Conservation (phyloP, 805 yeast genomes). For the Saccharomycopsis javanensis region DNA sequence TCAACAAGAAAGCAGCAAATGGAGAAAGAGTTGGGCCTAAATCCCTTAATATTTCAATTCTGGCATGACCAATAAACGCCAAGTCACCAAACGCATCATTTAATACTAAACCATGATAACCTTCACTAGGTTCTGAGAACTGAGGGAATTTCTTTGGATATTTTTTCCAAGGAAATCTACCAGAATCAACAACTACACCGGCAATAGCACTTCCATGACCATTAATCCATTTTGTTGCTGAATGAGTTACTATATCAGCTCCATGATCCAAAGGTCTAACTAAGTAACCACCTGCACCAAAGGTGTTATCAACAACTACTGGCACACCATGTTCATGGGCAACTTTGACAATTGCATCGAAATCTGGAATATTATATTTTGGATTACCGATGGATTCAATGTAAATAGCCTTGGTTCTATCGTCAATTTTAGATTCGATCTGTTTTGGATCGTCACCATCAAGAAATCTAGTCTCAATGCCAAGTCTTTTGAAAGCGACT, state of each 20-base stretch:
- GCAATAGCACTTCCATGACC: constrained; percentile 95
- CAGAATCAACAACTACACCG: constrained; percentile 84
- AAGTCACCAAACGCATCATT: constrained; percentile 72
- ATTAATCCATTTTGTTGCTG: constrained; percentile 97
- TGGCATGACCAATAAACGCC: constrained; percentile 71
- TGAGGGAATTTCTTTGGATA: constrained; percentile 87
- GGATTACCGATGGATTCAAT: constrained; percentile 92
- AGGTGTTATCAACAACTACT: constrained; percentile 89
- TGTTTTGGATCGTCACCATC: constrained; percentile 68
- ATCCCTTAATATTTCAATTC: constrained; percentile 84
- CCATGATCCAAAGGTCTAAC: constrained; percentile 80
- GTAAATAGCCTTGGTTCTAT: constrained; percentile 80
- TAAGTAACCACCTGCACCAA: constrained; percentile 92
- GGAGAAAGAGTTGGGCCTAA: constrained; percentile 87
- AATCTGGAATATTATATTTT: constrained; percentile 84
- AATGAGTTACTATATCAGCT: constrained; percentile 85
- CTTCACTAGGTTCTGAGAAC: constrained; percentile 82
- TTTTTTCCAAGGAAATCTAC: constrained; percentile 85
- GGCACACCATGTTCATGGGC: constrained; percentile 87
- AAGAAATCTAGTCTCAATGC: constrained; percentile 79
- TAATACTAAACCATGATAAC: constrained; percentile 82
- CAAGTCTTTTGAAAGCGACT: constrained; percentile 81
- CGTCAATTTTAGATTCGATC: constrained; percentile 66
- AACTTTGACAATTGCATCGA: constrained; percentile 59
- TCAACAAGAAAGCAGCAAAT: constrained; percentile 72